Evolutionary conservation across 192 early-diverging fungal species (phyloP).

Genomic region (Coemansia sp.): DNA sequence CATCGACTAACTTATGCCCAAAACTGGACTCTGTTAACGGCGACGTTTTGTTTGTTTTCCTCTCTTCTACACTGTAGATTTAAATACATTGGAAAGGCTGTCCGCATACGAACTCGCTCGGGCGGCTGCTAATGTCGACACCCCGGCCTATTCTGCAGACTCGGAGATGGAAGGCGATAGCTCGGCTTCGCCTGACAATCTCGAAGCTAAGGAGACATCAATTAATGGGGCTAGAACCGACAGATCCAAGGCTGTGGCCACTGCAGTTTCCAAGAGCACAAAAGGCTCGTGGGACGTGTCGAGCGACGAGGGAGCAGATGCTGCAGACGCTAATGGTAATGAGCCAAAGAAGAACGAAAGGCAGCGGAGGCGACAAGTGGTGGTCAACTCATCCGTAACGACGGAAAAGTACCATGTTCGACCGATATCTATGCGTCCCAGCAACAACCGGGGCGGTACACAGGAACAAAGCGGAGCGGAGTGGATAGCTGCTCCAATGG

Average conservation of each 20-base stretch:
- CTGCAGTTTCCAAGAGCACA: slow-evolving; percentile 8
- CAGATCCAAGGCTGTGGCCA: background rate
- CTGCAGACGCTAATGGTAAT: background rate
- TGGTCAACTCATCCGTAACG: slow-evolving; percentile 16
- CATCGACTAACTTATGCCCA: too few species aligned
- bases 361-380: slow-evolving; percentile 34
- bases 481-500: slow-evolving; percentile 6
- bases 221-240: background rate
- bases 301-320: slow-evolving; percentile 21
- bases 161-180: slow-evolving; percentile 39
- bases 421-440: slow-evolving; percentile 15
- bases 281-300: slow-evolving; percentile 37
- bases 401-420: slow-evolving; percentile 42
- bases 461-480: background rate
- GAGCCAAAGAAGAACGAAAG: slow-evolving; percentile 15
- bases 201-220: background rate
- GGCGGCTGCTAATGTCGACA: slow-evolving; percentile 15
- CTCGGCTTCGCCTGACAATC: slow-evolving; percentile 7
- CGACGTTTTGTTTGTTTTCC: background rate
- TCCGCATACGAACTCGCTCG: slow-evolving; percentile 8
- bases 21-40: background rate
- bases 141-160: slow-evolving; percentile 38
- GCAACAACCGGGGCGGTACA: background rate
- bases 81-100: slow-evolving; percentile 20
- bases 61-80: slow-evolving; percentile 14